These are phyloP conservation scores for Mortierella hygrophila DNA, from an alignment of 192 early-diverging fungal species.

Conservation along the genomic window DNA sequence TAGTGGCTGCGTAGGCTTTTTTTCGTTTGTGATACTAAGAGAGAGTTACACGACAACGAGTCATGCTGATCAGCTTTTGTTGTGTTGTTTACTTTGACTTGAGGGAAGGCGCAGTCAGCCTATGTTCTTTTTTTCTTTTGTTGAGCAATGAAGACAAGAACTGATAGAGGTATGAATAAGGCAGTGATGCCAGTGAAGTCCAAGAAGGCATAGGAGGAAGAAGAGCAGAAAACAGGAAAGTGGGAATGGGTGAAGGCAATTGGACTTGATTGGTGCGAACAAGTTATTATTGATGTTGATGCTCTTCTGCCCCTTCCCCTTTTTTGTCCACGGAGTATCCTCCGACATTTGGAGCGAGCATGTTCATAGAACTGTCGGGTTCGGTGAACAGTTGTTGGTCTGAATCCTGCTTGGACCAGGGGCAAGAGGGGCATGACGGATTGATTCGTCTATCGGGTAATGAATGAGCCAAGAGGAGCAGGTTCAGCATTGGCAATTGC, in stretches of 20 bases:
- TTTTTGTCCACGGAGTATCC: no score
- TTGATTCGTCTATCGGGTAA: no score
- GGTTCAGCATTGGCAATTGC: no score
- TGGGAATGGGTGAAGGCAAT: no score
- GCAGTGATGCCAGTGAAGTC: neutral
- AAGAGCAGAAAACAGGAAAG: neutral
- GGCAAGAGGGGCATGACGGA: no score
- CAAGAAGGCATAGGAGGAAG: neutral
- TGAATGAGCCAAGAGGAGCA: no score
- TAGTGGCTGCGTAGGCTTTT: neutral
- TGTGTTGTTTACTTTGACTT: neutral
- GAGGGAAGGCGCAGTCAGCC: neutral
- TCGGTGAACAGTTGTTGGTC: no score
- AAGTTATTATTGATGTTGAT: no score
- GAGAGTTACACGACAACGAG: neutral
- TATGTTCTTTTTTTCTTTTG: conserved; percentile 6
- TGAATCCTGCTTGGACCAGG: no score
- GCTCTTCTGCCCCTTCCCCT: neutral
- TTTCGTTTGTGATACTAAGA: neutral
- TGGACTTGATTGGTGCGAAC: no score
- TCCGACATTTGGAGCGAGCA: no score
- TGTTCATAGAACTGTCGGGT: no score
- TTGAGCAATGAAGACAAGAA: neutral
- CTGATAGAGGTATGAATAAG: neutral
- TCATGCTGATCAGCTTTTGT: neutral